phyloP scores from a whole-genome alignment of 2,329 filamentous ascomycete species.

The Bipolaris bicolor region DNA sequence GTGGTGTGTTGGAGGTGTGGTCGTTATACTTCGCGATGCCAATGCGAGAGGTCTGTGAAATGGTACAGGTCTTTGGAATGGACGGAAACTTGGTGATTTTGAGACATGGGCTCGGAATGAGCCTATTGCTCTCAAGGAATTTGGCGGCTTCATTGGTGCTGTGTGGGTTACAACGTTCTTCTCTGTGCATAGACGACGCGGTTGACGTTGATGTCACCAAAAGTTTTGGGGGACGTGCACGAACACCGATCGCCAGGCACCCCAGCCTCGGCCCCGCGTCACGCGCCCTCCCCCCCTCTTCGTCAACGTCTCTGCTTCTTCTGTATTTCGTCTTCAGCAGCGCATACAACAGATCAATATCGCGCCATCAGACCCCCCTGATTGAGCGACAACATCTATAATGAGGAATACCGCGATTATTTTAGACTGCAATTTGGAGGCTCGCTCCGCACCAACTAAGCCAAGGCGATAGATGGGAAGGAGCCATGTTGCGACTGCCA shows the following conservation, averaged over 20 bases:
- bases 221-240: conserved; percentile 15
- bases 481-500: too few species aligned
- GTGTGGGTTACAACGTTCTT: background rate
- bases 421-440: too few species aligned
- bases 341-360: too few species aligned
- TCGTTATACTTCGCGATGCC: conserved; percentile 24
- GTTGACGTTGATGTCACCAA: conserved; percentile 21
- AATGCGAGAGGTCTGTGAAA: conserved; percentile 2
- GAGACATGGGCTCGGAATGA: conserved; percentile 12
- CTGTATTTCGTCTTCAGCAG: too few species aligned
- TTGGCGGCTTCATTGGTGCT: conserved; percentile 21
- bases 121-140: conserved; percentile 12
- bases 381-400: too few species aligned
- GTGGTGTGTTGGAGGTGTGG: conserved; percentile 22
- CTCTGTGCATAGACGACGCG: background rate
- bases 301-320: too few species aligned
- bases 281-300: background rate
- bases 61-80: background rate
- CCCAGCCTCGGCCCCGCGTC: background rate
- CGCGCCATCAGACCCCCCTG: too few species aligned
- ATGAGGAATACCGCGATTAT: too few species aligned
- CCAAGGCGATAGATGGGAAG: too few species aligned
- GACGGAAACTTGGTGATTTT: background rate
- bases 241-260: conserved; percentile 1
- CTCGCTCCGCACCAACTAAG: too few species aligned